Conservation (phyloP, 2,329 filamentous ascomycete genomes). For the Aspergillus pseudoviridinutans region DNA sequence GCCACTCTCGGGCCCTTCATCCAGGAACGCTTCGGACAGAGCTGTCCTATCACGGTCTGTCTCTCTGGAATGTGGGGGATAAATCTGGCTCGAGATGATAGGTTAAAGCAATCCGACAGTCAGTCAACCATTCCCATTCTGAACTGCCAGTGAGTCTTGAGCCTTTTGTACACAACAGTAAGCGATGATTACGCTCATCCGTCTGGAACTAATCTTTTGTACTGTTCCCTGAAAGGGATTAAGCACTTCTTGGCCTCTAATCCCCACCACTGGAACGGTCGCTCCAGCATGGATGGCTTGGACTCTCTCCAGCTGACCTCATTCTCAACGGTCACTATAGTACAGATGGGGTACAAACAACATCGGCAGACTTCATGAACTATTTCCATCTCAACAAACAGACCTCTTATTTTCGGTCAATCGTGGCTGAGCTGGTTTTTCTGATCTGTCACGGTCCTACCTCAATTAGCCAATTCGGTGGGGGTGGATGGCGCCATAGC, state of each 20-base stretch:
- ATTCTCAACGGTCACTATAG: neutral
- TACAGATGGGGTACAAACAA: neutral
- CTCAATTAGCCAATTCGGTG: neutral
- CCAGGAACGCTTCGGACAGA: slow-evolving; percentile 17
- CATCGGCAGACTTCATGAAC: neutral
- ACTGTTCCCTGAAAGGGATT: neutral
- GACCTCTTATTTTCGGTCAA: neutral
- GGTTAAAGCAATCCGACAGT: neutral
- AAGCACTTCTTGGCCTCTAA: neutral
- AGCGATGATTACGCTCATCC: neutral
- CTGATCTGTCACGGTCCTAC: slow-evolving; percentile 26
- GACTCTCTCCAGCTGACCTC: neutral
- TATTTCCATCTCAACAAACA: neutral
- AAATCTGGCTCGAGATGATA: neutral
- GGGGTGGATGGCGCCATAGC: neutral
- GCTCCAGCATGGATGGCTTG: neutral
- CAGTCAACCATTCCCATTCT: neutral
- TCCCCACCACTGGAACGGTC: neutral
- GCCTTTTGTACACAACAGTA: neutral
- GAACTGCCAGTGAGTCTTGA: neutral
- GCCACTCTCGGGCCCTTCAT: slow-evolving; percentile 10
- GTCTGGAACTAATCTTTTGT: neutral
- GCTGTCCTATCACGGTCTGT: slow-evolving; percentile 7
- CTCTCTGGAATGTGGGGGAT: slow-evolving; percentile 10
- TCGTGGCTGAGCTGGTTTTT: slow-evolving; percentile 5